A percentile compares a stretch with the other conserved stretches of the same genome.
Conservation (phyloP, 2,329 filamentous ascomycete genomes). For the Cladobotryum mycophilum region DNA sequence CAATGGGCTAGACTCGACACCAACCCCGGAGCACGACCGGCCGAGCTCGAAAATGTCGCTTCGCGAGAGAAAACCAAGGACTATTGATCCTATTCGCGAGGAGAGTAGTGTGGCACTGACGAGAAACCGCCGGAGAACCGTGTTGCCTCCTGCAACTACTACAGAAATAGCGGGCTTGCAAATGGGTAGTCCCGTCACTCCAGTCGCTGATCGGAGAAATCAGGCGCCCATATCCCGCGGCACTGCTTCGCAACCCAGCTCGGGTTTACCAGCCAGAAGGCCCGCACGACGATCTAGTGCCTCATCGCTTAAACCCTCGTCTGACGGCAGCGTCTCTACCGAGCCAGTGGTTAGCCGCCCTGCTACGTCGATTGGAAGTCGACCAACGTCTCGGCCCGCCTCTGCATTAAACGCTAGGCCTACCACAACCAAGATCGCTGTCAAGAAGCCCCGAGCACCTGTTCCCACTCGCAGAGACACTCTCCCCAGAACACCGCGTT, state of each 20-base stretch:
- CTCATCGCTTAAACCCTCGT: slow-evolving; percentile 32
- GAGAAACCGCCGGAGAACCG: slow-evolving; percentile 53
- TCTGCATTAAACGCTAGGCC: slow-evolving; percentile 34
- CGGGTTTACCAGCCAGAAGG: slow-evolving; percentile 25
- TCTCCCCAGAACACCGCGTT: slow-evolving; percentile 23
- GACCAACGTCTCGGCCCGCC: slow-evolving; percentile 8
- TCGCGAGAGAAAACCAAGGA: slow-evolving; percentile 60
- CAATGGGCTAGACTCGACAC: slow-evolving; percentile 21
- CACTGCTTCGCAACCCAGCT: slow-evolving; percentile 21
- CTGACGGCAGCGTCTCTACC: background rate
- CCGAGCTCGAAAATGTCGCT: slow-evolving; percentile 63
- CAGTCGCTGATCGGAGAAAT: background rate
- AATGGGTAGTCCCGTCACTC: background rate
- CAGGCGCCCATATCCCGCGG: slow-evolving; percentile 28
- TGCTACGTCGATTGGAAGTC: slow-evolving; percentile 8
- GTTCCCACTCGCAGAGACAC: slow-evolving; percentile 39
- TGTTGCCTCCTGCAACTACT: background rate
- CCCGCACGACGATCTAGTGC: slow-evolving; percentile 44
- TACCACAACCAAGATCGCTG: slow-evolving; percentile 35
- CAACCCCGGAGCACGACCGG: slow-evolving; percentile 27
- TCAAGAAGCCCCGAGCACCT: slow-evolving; percentile 55
- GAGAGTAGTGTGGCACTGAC: slow-evolving; percentile 21
- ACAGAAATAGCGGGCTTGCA: slow-evolving; percentile 22
- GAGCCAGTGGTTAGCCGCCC: slow-evolving; percentile 9
- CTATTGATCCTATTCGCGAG: slow-evolving; percentile 48